Conservation (phyloP, 2,329 filamentous ascomycete species). For the Pseudogymnoascus sp. region DNA sequence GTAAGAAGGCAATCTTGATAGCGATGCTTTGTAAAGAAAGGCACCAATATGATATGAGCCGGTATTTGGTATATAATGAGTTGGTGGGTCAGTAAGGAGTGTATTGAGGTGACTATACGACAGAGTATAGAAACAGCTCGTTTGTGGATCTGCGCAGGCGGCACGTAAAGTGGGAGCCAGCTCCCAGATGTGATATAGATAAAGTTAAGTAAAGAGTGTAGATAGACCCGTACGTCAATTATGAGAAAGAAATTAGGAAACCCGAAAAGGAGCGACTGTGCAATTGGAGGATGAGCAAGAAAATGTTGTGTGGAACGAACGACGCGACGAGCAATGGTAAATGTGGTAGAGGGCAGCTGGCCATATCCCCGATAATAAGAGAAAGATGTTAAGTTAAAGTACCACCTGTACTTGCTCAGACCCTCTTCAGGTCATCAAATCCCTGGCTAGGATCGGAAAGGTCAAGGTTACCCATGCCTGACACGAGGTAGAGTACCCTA, state of each 20-base stretch:
- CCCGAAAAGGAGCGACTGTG: conserved; percentile 46
- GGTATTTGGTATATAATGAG: conserved; percentile 14
- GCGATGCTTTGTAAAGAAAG: conserved; percentile 19
- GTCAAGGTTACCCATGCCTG: conserved; percentile 25
- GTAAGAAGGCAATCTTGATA: conserved; percentile 12
- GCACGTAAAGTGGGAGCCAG: conserved; percentile 46
- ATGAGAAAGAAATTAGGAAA: conserved; percentile 37
- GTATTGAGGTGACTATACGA: conserved; percentile 37
- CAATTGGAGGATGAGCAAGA: conserved; percentile 31
- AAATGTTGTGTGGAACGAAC: conserved; percentile 38
- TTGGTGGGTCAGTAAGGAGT: conserved; percentile 27
- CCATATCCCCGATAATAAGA: conserved; percentile 46
- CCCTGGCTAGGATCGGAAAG: conserved; percentile 23
- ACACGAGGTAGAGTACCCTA: conserved; percentile 19
- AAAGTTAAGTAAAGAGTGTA: conserved; percentile 19
- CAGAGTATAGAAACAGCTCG: conserved; percentile 36
- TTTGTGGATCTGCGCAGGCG: conserved; percentile 32
- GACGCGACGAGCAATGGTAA: conserved; percentile 29
- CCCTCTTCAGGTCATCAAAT: conserved; percentile 9
- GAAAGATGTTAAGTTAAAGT: conserved; percentile 32
- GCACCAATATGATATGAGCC: conserved; percentile 33
- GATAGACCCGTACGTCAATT: not conserved
- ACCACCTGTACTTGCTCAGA: conserved; percentile 4
- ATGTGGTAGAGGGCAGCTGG: conserved; percentile 41
- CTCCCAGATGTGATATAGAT: conserved; percentile 44